Evolutionary conservation across 2,329 filamentous ascomycete species (phyloP).

Genomic region (Trichoderma sp.): DNA sequence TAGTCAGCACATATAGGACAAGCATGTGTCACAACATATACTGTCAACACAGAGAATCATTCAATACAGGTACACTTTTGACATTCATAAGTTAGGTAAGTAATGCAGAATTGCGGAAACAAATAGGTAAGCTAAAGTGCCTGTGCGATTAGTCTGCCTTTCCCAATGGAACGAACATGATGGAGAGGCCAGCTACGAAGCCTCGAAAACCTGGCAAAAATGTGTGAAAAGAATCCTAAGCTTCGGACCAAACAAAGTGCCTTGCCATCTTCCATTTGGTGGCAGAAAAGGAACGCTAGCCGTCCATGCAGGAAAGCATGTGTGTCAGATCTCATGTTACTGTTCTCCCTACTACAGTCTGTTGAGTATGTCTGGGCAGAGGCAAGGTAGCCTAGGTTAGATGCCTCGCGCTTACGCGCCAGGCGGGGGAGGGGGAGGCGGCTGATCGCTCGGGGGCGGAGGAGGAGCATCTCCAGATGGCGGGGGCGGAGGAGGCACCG

Average conservation of each 20-base stretch:
- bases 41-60: conserved; percentile 1
- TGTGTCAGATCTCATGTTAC: conserved; percentile 11
- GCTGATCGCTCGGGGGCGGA: conserved; percentile 53
- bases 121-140: not conserved
- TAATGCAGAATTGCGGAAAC: not conserved
- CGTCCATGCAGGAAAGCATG: not conserved
- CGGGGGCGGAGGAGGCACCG: conserved; percentile 61
- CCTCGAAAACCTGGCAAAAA: conserved; percentile 1
- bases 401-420: conserved; percentile 44
- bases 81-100: conserved; percentile 6
- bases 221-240: conserved; percentile 2
- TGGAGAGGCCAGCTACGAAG: conserved; percentile 11
- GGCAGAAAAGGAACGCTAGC: conserved; percentile 2
- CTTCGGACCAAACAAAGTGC: conserved; percentile 2
- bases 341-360: conserved; percentile 22
- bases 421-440: conserved; percentile 62
- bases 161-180: conserved; percentile 7
- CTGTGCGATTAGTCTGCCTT: conserved; percentile 30
- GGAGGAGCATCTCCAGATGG: conserved; percentile 55
- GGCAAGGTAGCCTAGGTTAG: not conserved
- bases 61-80: conserved; percentile 23
- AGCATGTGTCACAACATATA: not conserved
- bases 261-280: not conserved
- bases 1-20: no score
- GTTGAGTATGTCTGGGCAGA: conserved; percentile 9